Percentiles rank a stretch among this genome's conserved stretches.
phyloP scores from a whole-genome alignment of 2,329 filamentous ascomycete genomes.

The Exophiala phaeomuriformis region DNA sequence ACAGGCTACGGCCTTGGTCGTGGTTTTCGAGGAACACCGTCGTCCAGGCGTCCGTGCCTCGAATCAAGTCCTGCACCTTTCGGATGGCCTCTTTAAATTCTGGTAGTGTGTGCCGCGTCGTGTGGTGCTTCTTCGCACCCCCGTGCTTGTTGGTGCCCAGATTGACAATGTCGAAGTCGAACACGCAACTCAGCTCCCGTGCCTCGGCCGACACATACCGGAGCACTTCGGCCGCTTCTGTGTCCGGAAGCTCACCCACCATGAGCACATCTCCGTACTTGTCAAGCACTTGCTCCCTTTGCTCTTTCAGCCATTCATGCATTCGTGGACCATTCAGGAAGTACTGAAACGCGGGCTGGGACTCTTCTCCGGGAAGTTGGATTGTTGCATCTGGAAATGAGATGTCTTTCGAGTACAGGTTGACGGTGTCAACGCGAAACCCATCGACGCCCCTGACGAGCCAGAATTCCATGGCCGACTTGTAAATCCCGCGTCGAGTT shows the following conservation, averaged over 20 bases:
- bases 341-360: slow-evolving; percentile 49
- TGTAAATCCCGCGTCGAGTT: slow-evolving; percentile 59
- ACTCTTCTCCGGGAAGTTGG: slow-evolving; percentile 36
- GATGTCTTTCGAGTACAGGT: slow-evolving; percentile 26
- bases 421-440: slow-evolving; percentile 53
- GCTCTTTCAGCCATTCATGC: slow-evolving; percentile 51
- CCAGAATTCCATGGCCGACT: slow-evolving; percentile 66
- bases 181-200: slow-evolving; percentile 63
- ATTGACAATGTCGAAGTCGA: slow-evolving; percentile 57
- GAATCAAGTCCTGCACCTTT: slow-evolving; percentile 51
- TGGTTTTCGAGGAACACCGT: slow-evolving; percentile 61
- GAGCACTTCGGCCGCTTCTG: slow-evolving; percentile 45
- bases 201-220: slow-evolving; percentile 42
- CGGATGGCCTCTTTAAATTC: slow-evolving; percentile 48
- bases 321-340: slow-evolving; percentile 49
- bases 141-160: slow-evolving; percentile 15
- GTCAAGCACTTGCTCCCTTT: slow-evolving; percentile 47
- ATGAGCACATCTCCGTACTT: slow-evolving; percentile 54
- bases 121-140: slow-evolving; percentile 24
- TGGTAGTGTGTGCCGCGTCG: slow-evolving; percentile 33
- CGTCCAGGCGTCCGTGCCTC: slow-evolving; percentile 54
- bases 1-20: slow-evolving; percentile 55
- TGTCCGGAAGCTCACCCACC: slow-evolving; percentile 52
- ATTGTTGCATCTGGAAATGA: slow-evolving; percentile 30
- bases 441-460: slow-evolving; percentile 61